These are phyloP conservation scores for Lagerstroemia speciosa DNA, from an alignment of 345 rosid genomes.

Conservation along the genomic window DNA sequence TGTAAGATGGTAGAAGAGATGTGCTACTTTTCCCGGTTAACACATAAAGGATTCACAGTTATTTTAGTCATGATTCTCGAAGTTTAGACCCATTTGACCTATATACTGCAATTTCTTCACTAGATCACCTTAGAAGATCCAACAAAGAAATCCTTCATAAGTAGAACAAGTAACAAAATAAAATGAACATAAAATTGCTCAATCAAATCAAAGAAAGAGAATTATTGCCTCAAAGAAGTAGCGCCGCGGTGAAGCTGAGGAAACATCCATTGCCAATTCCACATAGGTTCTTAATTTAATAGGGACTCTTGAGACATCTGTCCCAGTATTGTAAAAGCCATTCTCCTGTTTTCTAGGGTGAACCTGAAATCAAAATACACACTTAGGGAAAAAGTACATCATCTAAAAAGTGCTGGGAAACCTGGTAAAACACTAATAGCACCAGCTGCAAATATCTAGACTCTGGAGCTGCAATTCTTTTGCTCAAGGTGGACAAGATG, in stretches of 20 bases:
- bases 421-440: not conserved
- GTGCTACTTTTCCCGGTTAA: too few species aligned
- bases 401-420: not conserved
- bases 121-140: not conserved
- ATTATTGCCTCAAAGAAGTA: slow-evolving; percentile 87
- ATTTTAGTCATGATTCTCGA: not conserved
- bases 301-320: slow-evolving; percentile 27
- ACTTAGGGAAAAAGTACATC: not conserved
- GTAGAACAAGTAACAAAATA: not conserved
- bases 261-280: slow-evolving; percentile 88
- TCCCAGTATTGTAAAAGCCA: slow-evolving; percentile 13
- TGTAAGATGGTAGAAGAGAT: too few species aligned
- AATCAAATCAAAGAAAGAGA: not conserved
- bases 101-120: not conserved
- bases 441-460: not conserved
- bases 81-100: not conserved
- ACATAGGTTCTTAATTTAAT: slow-evolving; percentile 59
- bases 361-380: slow-evolving; percentile 39
- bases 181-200: not conserved
- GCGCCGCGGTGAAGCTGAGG: slow-evolving; percentile 85
- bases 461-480: not conserved
- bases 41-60: too few species aligned
- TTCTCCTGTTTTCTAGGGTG: slow-evolving; percentile 35
- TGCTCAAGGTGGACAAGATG: not conserved
- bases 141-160: not conserved